phyloP scores from a whole-genome alignment of 176 grass and related monocot species.

The Tillandsia leiboldiana region DNA sequence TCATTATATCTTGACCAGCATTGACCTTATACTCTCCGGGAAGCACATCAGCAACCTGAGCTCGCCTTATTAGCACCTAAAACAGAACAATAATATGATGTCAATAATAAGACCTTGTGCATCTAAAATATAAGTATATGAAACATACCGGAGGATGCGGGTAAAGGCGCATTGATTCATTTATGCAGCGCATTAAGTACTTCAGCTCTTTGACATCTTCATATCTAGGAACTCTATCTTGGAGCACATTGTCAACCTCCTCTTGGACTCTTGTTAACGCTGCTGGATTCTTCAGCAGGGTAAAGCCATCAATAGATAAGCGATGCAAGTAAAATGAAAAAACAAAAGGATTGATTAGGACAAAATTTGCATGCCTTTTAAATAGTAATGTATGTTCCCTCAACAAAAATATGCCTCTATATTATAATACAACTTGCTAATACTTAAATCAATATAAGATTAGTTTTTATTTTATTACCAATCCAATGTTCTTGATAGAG shows the following conservation, averaged over 20 bases:
- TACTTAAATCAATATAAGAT: background rate
- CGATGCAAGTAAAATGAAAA: slow-evolving; percentile 14
- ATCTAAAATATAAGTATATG: slow-evolving; percentile 29
- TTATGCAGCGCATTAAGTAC: slow-evolving; percentile 97
- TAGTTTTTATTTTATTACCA: background rate
- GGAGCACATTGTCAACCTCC: slow-evolving; percentile 78
- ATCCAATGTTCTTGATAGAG: slow-evolving; percentile 5
- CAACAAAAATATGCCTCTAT: too few relatives aligned
- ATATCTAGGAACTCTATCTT: slow-evolving; percentile 93
- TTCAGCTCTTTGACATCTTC: slow-evolving; percentile 97
- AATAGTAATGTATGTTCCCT: background rate
- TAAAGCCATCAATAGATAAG: slow-evolving; percentile 36
- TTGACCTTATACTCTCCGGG: slow-evolving; percentile 89
- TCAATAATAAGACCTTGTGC: slow-evolving; percentile 9
- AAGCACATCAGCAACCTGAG: slow-evolving; percentile 80
- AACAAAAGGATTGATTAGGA: slow-evolving; percentile 1
- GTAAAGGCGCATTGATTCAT: slow-evolving; percentile 98
- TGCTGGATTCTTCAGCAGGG: slow-evolving; percentile 59
- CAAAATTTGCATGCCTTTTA: background rate
- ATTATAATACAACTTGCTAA: background rate
- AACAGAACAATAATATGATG: slow-evolving; percentile 9
- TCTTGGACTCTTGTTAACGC: slow-evolving; percentile 67
- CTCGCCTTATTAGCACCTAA: slow-evolving; percentile 78
- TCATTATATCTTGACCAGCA: slow-evolving; percentile 92
- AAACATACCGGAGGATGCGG: slow-evolving; percentile 84